Evolutionary conservation across 2,329 filamentous ascomycete species (phyloP).

Genomic region (Epichloe sp.): DNA sequence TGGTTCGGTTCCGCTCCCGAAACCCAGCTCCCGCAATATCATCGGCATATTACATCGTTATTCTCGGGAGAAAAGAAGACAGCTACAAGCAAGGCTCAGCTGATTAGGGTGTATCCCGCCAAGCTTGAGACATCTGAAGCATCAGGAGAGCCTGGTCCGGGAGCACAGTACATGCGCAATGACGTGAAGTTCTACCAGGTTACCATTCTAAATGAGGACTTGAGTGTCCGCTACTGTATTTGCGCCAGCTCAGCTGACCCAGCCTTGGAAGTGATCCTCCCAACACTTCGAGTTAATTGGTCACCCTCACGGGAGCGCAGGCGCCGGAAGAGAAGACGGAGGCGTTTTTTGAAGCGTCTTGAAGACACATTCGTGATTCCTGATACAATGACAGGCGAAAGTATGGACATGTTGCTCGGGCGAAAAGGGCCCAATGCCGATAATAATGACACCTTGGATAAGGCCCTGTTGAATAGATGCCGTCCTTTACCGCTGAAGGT

Average conservation of each 20-base stretch:
- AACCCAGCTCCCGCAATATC: constrained; percentile 21
- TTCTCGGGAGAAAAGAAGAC: constrained; percentile 7
- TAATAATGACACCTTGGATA: background rate
- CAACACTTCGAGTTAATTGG: constrained; percentile 15
- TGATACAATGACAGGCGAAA: constrained; percentile 18
- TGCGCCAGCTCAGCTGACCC: constrained; percentile 15
- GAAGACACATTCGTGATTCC: constrained; percentile 23
- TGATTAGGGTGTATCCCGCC: constrained; percentile 17
- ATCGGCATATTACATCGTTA: constrained; percentile 21
- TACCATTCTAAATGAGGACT: constrained; percentile 26
- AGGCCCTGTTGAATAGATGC: background rate
- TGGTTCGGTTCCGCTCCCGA: constrained; percentile 19
- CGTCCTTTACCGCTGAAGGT: constrained; percentile 12
- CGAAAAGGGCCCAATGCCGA: background rate
- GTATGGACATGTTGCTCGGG: constrained; percentile 10
- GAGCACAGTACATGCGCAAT: constrained; percentile 18
- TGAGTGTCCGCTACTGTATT: constrained; percentile 29
- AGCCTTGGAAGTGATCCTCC: constrained; percentile 14
- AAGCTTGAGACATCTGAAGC: constrained; percentile 8
- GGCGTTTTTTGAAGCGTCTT: constrained; percentile 16
- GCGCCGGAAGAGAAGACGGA: constrained; percentile 17
- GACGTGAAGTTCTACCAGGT: constrained; percentile 34
- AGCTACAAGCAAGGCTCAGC: constrained; percentile 10
- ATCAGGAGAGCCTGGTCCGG: constrained; percentile 10
- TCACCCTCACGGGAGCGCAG: constrained; percentile 11